Evolutionary conservation across 192 early-diverging fungal species (phyloP).

Genomic region (Helicostylum pulchrum): DNA sequence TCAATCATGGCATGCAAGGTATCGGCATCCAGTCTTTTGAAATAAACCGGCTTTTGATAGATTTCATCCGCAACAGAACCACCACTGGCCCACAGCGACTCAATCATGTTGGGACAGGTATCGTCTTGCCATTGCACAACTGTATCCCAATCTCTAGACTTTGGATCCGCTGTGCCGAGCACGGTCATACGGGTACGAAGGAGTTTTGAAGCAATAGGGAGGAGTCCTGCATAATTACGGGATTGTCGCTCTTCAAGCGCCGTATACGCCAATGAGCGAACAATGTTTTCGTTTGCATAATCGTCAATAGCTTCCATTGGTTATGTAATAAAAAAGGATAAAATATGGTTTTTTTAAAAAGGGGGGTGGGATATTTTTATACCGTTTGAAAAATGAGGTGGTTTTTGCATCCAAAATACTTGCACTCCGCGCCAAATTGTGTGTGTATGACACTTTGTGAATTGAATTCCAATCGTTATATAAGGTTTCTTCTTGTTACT

Average conservation of each 20-base stretch:
- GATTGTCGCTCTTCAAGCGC: conserved; percentile 31
- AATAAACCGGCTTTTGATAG: conserved; percentile 28
- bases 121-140: conserved; percentile 40
- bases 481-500: too few relatives aligned
- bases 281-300: conserved; percentile 36
- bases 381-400: conserved; percentile 7
- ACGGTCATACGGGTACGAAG: conserved; percentile 30
- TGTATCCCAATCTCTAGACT: conserved; percentile 21
- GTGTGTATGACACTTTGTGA: too few relatives aligned
- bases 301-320: conserved; percentile 43
- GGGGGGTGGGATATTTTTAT: neutral
- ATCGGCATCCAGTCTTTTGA: conserved; percentile 34
- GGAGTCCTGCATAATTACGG: conserved; percentile 18
- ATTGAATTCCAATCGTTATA: too few relatives aligned
- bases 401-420: too few relatives aligned
- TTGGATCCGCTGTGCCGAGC: neutral
- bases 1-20: conserved; percentile 35
- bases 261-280: conserved; percentile 34
- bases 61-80: conserved; percentile 4
- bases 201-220: conserved; percentile 30
- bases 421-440: too few relatives aligned
- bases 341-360: neutral
- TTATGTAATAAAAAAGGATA: neutral
- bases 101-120: conserved; percentile 23
- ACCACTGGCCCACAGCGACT: conserved; percentile 21